Base-by-base conservation (phyloP, 2,329 filamentous ascomycete species). In the Thelonectria blattea region DNA sequence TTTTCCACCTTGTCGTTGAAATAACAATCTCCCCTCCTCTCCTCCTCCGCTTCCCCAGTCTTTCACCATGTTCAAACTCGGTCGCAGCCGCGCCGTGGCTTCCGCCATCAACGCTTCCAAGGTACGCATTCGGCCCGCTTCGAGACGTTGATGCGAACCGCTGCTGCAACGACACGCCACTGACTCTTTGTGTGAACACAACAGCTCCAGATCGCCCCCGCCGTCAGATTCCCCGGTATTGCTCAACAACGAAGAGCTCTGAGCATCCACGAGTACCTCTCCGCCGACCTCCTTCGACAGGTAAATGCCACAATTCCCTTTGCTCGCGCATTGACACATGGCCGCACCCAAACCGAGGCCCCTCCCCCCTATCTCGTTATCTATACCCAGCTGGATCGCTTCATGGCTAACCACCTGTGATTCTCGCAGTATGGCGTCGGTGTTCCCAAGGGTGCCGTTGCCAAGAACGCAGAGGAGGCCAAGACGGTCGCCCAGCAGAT, bases 191-290 rank as follows among this genome's bases (percentile, higher is more conserved):
- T 15, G 57, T 30, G 62, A 48, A 45, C 12, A 61, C 46, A 73
- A 61, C 46, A 73, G 71, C 63, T 68, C 62, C 72, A 72, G 67
- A 60, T 76, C 70, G 76, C 80, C 52, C 79, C 82, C 67, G 76
- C 80, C 65, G 74, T 83, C 73, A 85, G 84, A 80, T 78, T 85
- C 68, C 82, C 91, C 81, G 85, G 88, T 73, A 78, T 85, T 73
- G 85, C 81, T 71, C 90, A 95, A 80, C 93, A 97, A 82, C 87
- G 85, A 80, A 88, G 95, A 83, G 89, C 91, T 75, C 87, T 99
- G 76, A 95, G 92, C 76, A 97, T 99, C 75, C 95, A 99, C 85
- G 95, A 99, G 84, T 98, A 97, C 83, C 90, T 94, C 75, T 97
- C 95, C 72, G 92, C 93, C 72, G 91, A 93, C 78, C 89, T 99